Evolutionary conservation across 108 stramenopile species (phyloP).

Genomic region (Phaeodactylum tricornutum): DNA sequence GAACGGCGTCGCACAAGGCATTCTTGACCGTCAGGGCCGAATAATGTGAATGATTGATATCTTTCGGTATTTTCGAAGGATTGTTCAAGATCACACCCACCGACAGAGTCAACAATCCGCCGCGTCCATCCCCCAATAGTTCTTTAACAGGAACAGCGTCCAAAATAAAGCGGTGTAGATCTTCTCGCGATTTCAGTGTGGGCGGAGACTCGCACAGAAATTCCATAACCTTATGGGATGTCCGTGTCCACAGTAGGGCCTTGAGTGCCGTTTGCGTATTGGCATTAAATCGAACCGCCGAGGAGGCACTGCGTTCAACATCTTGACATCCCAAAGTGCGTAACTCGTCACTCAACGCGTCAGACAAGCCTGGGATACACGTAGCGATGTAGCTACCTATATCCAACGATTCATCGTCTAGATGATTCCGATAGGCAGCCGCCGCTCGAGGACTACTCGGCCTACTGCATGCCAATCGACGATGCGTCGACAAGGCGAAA

Average conservation of each 20-base stretch:
- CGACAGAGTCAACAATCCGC: constrained; percentile 57
- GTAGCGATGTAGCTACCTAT: constrained; percentile 57
- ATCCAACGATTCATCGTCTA: too few relatives aligned
- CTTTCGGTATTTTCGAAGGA: constrained; percentile 35
- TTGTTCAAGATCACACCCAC: constrained; percentile 39
- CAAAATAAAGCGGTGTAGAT: constrained; percentile 40
- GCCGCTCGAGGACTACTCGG: too few relatives aligned
- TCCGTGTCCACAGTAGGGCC: constrained; percentile 53
- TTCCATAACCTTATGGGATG: constrained; percentile 72
- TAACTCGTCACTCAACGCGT: constrained; percentile 45
- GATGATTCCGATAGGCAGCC: too few relatives aligned
- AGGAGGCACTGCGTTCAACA: constrained; percentile 14
- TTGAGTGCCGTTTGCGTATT: constrained; percentile 33
- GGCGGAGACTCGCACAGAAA: constrained; percentile 15
- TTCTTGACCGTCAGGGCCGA: constrained; percentile 73
- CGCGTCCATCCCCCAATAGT: constrained; percentile 50
- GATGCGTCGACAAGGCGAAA: too few relatives aligned
- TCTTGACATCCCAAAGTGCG: constrained; percentile 22
- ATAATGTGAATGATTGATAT: constrained; percentile 71
- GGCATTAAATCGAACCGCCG: constrained; percentile 18
- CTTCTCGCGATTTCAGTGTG: constrained; percentile 28
- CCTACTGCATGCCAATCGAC: too few relatives aligned
- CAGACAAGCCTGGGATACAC: constrained; percentile 64
- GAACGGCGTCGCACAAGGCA: constrained; percentile 60
- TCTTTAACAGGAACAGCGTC: constrained; percentile 28